Conservation (phyloP, 352 stramenopile species). For the Globisporangium recalcitrans region DNA sequence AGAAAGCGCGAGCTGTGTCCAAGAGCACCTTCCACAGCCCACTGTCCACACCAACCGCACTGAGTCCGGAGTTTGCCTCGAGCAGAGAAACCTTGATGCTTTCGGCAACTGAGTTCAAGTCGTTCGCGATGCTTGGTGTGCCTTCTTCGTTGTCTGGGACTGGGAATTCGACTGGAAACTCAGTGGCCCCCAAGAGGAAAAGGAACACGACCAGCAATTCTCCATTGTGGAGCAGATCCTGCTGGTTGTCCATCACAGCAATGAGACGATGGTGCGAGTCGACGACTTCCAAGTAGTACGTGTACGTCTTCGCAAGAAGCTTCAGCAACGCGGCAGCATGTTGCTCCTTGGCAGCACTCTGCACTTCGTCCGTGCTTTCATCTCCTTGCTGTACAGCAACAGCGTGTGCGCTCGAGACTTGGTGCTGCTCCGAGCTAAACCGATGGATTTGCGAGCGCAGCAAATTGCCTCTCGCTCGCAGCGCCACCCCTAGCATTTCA, state of each 20-base stretch:
- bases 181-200: conserved; percentile 26
- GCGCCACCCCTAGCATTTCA: conserved; percentile 55
- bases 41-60: not conserved
- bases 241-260: conserved; percentile 20
- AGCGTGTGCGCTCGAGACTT: not conserved
- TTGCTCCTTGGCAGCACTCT: not conserved
- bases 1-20: conserved; percentile 36
- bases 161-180: conserved; percentile 21
- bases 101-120: conserved; percentile 18
- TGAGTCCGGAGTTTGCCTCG: not conserved
- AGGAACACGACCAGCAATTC: conserved; percentile 39
- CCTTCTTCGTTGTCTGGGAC: conserved; percentile 20
- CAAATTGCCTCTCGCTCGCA: conserved; percentile 43
- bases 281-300: conserved; percentile 50
- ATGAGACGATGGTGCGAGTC: conserved; percentile 32
- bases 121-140: conserved; percentile 17
- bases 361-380: not conserved
- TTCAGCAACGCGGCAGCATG: conserved; percentile 29
- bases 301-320: conserved; percentile 56
- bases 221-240: conserved; percentile 32
- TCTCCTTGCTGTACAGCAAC: not conserved
- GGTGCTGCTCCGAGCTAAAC: not conserved
- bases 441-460: conserved; percentile 26
- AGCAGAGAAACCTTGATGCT: conserved; percentile 25
- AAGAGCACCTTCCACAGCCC: conserved; percentile 33